phyloP scores from a whole-genome alignment of 495 filamentous ascomycete genomes.

The Neurospora discreta region DNA sequence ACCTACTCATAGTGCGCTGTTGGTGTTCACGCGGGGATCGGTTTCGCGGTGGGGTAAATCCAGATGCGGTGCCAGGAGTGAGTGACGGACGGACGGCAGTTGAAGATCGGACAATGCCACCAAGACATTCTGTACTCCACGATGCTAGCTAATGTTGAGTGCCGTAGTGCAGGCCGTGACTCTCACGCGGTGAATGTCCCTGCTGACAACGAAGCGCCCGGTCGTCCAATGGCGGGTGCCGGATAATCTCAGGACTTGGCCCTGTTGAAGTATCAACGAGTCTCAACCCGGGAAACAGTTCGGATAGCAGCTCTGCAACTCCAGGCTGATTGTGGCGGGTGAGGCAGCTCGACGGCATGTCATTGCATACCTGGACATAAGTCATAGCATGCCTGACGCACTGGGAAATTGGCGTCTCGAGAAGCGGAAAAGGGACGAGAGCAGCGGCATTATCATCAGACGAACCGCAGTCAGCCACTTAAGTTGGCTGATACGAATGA shows the following conservation, averaged over 20 bases:
- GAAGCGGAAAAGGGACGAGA: not conserved
- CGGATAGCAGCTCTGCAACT: not conserved
- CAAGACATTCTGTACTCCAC: not conserved
- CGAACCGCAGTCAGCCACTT: not conserved
- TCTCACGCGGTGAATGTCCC: not conserved
- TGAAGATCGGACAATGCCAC: not conserved
- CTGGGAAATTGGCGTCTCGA: not conserved
- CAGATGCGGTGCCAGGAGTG: not conserved
- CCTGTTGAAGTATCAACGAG: not conserved
- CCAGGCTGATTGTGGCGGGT: not conserved
- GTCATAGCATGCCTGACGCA: not conserved
- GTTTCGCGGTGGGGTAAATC: not conserved
- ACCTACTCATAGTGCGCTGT: not conserved
- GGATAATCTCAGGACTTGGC: not conserved
- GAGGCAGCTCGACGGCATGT: not conserved
- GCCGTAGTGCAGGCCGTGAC: not conserved
- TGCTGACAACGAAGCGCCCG: not conserved
- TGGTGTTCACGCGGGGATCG: not conserved
- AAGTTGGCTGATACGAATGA: not conserved
- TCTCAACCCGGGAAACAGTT: not conserved
- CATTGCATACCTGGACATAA: not conserved
- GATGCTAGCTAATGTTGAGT: not conserved
- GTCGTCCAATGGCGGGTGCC: conserved; percentile 4
- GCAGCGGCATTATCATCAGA: not conserved
- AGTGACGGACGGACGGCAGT: not conserved